Base-by-base conservation (phyloP, 108 stramenopile genomes). In the Nannochloropsis salina region DNA sequence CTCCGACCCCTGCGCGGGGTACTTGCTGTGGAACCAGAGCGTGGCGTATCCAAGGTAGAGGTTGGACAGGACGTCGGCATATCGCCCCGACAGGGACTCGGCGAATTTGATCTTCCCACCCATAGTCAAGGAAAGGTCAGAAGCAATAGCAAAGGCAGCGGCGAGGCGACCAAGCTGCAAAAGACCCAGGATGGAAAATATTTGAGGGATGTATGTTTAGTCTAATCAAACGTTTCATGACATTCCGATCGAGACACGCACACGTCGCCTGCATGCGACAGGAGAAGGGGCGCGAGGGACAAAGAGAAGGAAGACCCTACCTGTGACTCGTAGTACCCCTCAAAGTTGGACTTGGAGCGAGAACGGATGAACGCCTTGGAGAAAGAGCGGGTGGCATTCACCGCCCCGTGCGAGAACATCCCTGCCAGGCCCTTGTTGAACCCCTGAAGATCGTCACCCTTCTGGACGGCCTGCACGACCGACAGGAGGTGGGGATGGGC, bases 21-120 rank as follows among this genome's bases (percentile, higher is more conserved):
- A 92, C 83, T 96, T 94, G 51, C 92, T 87, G 88, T 97, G 96
- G 89, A 96, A 96, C 92, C 97, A 96, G 82, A 97, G 91, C 42
- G 96, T 96, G 5, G 97, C 93, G 90, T 98, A 98, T 84, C 98
- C 98, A n/a, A 98, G 91, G 93, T 95, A 96, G 88, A 98, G 95
- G 82, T 95, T 96, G 41, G 96, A 96, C 91, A 98, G 90, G 40
- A 96, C 96, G 93, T 98, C 98, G 3, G 97, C 93, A 84, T 97
- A 93, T 61, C 94, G 92, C 45, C 98, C 98, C 93, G 96, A 96
- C 21, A 98, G 86, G 83, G 97, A 94, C 87, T 98, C 98, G 85
- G 97, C 97, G 89, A 98, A 98, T 91, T 98, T 98, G 82, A 98
- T 92, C 82, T 94, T 91, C 42, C 98, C 98, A 42, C 98, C 98